phyloP scores from a whole-genome alignment of 768 basidiomycete species.

The Russula foetens region DNA sequence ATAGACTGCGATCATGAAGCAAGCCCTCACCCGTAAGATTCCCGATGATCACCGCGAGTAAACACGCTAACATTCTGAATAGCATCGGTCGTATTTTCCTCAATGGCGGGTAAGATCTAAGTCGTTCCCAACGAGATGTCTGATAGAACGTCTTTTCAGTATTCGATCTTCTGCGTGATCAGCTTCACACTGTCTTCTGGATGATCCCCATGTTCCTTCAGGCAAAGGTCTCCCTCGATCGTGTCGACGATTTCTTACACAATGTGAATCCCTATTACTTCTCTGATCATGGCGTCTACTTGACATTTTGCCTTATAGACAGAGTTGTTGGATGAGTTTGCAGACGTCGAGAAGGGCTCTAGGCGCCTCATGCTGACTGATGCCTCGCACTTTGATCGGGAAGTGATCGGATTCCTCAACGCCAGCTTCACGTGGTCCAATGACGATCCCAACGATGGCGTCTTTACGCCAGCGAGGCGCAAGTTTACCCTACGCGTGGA shows the following conservation, averaged over 20 bases:
- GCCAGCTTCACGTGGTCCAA: constrained; percentile 49
- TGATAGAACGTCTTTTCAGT: constrained; percentile 21
- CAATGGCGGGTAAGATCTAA: constrained; percentile 19
- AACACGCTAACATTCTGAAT: background rate
- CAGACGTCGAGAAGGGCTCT: constrained; percentile 9
- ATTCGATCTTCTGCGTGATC: constrained; percentile 35
- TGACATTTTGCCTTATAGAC: constrained; percentile 20
- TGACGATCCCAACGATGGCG: constrained; percentile 26
- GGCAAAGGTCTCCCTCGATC: constrained; percentile 33
- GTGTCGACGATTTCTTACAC: constrained; percentile 33
- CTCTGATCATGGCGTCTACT: background rate
- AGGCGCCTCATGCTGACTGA: constrained; percentile 16
- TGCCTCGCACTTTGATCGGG: constrained; percentile 14
- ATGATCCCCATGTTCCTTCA: constrained; percentile 22
- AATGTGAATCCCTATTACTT: constrained; percentile 19
- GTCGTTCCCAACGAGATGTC: background rate
- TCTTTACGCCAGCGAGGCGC: constrained; percentile 36
- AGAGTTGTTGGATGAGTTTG: constrained; percentile 28
- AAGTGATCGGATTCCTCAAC: constrained; percentile 43
- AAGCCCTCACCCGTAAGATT: constrained; percentile 25
- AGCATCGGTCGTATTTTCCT: constrained; percentile 27
- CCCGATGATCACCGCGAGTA: background rate
- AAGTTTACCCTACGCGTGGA: constrained; percentile 43
- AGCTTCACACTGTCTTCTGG: constrained; percentile 24
- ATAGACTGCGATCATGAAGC: constrained; percentile 28